Percentiles rank a stretch among this genome's conserved stretches.
These are phyloP conservation scores for Vitis hybrid DNA, from an alignment of 177 flowering plant genomes.

Conservation along the genomic window DNA sequence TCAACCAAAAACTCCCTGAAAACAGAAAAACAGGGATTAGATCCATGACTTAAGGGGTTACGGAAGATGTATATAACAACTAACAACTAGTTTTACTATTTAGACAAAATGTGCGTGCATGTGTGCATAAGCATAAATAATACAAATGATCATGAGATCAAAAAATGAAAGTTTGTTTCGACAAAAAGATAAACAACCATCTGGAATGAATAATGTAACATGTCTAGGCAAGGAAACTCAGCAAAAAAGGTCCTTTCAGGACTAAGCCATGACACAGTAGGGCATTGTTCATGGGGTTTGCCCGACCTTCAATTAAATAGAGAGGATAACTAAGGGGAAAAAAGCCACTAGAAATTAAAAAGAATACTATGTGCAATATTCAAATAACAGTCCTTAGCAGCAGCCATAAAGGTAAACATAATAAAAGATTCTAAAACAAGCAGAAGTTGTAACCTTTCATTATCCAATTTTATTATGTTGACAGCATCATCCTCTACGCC, in stretches of 20 bases:
- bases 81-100: background rate
- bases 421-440: conserved; percentile 1
- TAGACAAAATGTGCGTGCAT: background rate
- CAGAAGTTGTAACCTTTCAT: conserved; percentile 66
- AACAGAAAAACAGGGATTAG: conserved; percentile 19
- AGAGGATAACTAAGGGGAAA: too few relatives aligned
- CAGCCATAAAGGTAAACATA: background rate
- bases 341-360: too few relatives aligned
- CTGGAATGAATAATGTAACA: too few relatives aligned
- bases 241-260: too few relatives aligned
- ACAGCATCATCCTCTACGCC: conserved; percentile 97
- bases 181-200: too few relatives aligned
- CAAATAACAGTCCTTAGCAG: background rate
- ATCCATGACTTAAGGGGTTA: background rate
- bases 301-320: too few relatives aligned
- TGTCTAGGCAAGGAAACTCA: too few relatives aligned
- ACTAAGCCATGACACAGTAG: too few relatives aligned
- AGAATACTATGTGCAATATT: background rate
- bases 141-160: too few relatives aligned
- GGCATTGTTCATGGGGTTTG: too few relatives aligned
- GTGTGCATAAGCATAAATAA: too few relatives aligned
- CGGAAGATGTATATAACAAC: background rate
- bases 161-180: too few relatives aligned
- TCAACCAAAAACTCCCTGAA: conserved; percentile 96
- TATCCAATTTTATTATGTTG: conserved; percentile 81